Evolutionary conservation across 805 yeast species (phyloP).

Genomic region (Groenewaldozyma salmanticensis): DNA sequence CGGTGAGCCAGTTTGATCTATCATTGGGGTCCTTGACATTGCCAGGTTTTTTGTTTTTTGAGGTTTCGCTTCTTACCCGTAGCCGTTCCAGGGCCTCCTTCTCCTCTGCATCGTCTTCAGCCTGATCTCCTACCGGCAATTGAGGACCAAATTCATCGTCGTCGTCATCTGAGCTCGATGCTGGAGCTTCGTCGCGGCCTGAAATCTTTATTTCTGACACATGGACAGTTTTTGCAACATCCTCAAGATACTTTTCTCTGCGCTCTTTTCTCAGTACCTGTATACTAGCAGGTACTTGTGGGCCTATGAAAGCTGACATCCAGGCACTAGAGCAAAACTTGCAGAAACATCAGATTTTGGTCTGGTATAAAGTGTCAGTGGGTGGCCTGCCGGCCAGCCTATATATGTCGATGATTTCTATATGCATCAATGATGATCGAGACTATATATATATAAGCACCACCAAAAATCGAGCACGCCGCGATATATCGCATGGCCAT

Average conservation of each 20-base stretch:
- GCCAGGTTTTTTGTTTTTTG: slow-evolving; percentile 1
- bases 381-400: too few species aligned
- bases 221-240: not conserved
- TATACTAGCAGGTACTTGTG: slow-evolving; percentile 14
- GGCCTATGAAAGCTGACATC: too few species aligned
- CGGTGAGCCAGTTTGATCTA: slow-evolving; percentile 13
- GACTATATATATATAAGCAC: too few species aligned
- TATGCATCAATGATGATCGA: too few species aligned
- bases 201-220: not conserved
- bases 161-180: slow-evolving; percentile 5
- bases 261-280: slow-evolving; percentile 8
- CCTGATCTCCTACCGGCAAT: slow-evolving; percentile 6
- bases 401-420: too few species aligned
- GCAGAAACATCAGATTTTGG: too few species aligned
- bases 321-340: too few species aligned
- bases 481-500: too few species aligned
- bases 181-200: not conserved
- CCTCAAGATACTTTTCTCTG: not conserved
- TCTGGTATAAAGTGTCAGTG: too few species aligned
- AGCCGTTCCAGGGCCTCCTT: slow-evolving; percentile 12
- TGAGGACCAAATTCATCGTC: slow-evolving; percentile 16
- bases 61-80: not conserved
- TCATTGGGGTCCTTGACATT: not conserved
- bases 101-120: slow-evolving; percentile 9
- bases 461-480: too few species aligned